Percentiles rank a stretch among this genome's conserved stretches.
These are phyloP conservation scores for Ophiostoma piceae DNA, from an alignment of 2,329 filamentous ascomycete species.

Conservation along the genomic window DNA sequence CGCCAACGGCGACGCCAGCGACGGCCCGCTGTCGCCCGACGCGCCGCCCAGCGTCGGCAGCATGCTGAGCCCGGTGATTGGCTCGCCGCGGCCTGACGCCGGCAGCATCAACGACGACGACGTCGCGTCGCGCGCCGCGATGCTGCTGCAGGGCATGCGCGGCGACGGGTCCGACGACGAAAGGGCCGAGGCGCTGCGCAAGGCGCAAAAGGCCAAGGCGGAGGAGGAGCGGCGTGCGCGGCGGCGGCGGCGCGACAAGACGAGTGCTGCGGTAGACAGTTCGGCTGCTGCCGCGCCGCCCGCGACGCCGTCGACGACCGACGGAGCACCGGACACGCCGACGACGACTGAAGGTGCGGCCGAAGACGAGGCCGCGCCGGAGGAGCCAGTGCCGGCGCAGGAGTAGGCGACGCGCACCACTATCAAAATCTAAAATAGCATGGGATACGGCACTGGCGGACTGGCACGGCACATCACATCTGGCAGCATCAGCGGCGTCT, in stretches of 20 bases:
- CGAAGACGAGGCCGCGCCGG: not conserved
- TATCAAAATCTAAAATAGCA: not conserved
- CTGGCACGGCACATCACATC: not conserved
- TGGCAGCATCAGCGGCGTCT: not conserved
- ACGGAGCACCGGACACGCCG: not conserved
- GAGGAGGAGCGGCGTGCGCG: constrained; percentile 70
- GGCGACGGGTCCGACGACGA: constrained; percentile 53
- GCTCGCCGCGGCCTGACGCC: constrained; percentile 44
- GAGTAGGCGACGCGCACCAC: not conserved
- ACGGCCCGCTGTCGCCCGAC: constrained; percentile 32
- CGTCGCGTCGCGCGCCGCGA: constrained; percentile 77
- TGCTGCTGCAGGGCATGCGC: constrained; percentile 77
- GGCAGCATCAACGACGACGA: constrained; percentile 53
- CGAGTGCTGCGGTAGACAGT: constrained; percentile 37
- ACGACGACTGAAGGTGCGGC: not conserved
- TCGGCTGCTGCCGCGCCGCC: constrained; percentile 30
- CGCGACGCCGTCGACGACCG: not conserved
- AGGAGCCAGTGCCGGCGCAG: not conserved
- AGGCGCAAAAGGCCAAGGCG: constrained; percentile 61
- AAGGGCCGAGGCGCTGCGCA: constrained; percentile 57
- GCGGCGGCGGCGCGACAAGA: constrained; percentile 61
- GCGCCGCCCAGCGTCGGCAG: constrained; percentile 44
- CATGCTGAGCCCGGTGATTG: constrained; percentile 47
- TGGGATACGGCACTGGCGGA: not conserved
- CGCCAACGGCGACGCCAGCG: constrained; percentile 28